Evolutionary conservation across 192 early-diverging fungal species (phyloP).

Genomic region (Backusella liffmaniae): DNA sequence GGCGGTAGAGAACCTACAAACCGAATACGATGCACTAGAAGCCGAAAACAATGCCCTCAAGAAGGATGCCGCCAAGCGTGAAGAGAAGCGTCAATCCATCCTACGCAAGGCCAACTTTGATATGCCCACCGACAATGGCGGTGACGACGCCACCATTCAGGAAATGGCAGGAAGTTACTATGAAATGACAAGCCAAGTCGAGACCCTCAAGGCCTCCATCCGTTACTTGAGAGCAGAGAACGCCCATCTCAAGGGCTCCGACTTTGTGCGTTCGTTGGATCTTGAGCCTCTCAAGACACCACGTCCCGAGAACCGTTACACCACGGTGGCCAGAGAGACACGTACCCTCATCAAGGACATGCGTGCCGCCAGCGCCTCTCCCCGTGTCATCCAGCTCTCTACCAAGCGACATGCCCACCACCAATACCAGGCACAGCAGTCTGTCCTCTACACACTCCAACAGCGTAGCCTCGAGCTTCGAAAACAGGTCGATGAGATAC

Average conservation of each 20-base stretch:
- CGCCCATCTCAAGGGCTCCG: conserved; percentile 70
- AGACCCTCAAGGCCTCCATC: conserved; percentile 72
- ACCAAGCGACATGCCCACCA: conserved; percentile 44
- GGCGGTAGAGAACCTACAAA: conserved; percentile 65
- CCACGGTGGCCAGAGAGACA: conserved; percentile 45
- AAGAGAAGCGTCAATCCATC: conserved; percentile 19
- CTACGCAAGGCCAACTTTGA: conserved; percentile 19
- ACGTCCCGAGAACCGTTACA: conserved; percentile 8
- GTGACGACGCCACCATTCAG: not conserved
- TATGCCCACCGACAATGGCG: not conserved
- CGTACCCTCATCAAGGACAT: conserved; percentile 49
- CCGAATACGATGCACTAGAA: conserved; percentile 68
- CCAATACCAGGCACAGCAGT: conserved; percentile 57
- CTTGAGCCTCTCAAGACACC: conserved; percentile 8
- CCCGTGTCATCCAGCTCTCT: conserved; percentile 46
- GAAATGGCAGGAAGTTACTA: conserved; percentile 14
- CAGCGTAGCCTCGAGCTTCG: conserved; percentile 48
- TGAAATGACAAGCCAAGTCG: conserved; percentile 48
- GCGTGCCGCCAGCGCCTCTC: conserved; percentile 45
- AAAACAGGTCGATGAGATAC: conserved; percentile 17
- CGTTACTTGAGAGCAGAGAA: conserved; percentile 81
- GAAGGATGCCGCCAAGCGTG: conserved; percentile 28
- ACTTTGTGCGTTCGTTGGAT: conserved; percentile 43
- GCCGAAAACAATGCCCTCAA: conserved; percentile 60
- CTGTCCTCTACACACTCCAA: conserved; percentile 54